A percentile compares a stretch with the other conserved stretches of the same genome.
Conservation (phyloP, 768 basidiomycete genomes). For the Auriscalpium vulgare region DNA sequence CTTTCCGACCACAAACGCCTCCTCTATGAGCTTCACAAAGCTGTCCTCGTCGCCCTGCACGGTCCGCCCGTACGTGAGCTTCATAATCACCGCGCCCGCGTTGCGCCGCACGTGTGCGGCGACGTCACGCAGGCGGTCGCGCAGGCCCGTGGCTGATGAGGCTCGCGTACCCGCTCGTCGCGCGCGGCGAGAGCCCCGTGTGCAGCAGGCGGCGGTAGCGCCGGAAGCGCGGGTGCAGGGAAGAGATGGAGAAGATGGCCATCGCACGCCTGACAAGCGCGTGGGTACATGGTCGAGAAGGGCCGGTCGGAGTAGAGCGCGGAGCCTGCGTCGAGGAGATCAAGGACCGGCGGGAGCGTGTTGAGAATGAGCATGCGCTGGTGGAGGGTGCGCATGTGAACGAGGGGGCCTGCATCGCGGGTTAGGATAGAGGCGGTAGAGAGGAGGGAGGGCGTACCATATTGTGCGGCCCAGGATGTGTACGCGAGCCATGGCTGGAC, state of each 20-base stretch:
- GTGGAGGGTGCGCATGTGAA: not conserved
- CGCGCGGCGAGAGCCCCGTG: slow-evolving; percentile 28
- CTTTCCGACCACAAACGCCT: slow-evolving; percentile 21
- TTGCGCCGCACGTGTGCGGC: slow-evolving; percentile 33
- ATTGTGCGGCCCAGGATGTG: not conserved
- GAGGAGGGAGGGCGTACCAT: not conserved
- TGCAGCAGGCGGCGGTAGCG: slow-evolving; percentile 35
- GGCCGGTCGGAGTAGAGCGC: slow-evolving; percentile 2
- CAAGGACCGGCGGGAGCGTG: not conserved
- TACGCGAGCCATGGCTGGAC: not conserved
- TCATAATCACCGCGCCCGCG: slow-evolving; percentile 28
- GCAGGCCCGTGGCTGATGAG: slow-evolving; percentile 21
- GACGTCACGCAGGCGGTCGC: slow-evolving; percentile 23
- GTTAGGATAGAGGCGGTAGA: not conserved
- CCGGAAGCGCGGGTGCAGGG: slow-evolving; percentile 29
- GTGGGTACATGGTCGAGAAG: slow-evolving; percentile 24
- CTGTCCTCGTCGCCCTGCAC: slow-evolving; percentile 27
- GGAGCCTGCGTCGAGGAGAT: not conserved
- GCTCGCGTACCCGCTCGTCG: slow-evolving; percentile 27
- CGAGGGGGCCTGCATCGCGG: not conserved
- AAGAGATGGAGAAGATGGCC: slow-evolving; percentile 37
- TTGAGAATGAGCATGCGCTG: not conserved
- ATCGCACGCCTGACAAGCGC: slow-evolving; percentile 34
- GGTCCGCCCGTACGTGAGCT: slow-evolving; percentile 34
- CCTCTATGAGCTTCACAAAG: slow-evolving; percentile 26